These are phyloP conservation scores for Lactifluus rugatus DNA, from an alignment of 768 basidiomycete species.

Conservation along the genomic window DNA sequence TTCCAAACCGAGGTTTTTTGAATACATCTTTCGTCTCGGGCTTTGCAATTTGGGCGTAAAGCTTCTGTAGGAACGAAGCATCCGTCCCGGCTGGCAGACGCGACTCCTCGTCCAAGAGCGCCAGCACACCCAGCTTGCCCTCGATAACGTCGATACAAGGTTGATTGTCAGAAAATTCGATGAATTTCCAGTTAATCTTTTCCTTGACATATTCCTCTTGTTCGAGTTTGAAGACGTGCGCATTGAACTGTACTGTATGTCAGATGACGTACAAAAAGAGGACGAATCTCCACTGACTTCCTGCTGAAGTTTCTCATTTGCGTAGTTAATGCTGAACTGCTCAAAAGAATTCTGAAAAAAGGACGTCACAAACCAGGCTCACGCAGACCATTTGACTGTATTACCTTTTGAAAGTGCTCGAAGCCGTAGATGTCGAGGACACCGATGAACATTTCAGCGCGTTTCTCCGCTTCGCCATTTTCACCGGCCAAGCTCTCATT, in stretches of 20 bases:
- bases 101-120: constrained; percentile 95
- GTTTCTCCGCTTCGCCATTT: constrained; percentile 78
- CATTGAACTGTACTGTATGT: constrained; percentile 69
- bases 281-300: constrained; percentile 47
- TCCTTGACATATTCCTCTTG: constrained; percentile 99
- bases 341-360: constrained; percentile 70
- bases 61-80: constrained; percentile 84
- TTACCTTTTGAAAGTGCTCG: constrained; percentile 91
- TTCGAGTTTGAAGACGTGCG: constrained; percentile 97
- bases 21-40: constrained; percentile 80
- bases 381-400: neutral
- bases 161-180: constrained; percentile 98
- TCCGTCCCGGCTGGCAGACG: constrained; percentile 92
- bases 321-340: constrained; percentile 99
- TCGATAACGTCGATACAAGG: constrained; percentile 98
- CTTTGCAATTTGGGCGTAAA: constrained; percentile 76
- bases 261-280: neutral
- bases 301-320: constrained; percentile 96
- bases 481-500: constrained; percentile 97
- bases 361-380: neutral
- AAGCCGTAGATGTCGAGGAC: constrained; percentile 98
- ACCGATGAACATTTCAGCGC: constrained; percentile 97
- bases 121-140: constrained; percentile 89
- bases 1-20: constrained; percentile 99
- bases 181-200: constrained; percentile 99